Evolutionary conservation across 2,329 filamentous ascomycete species (phyloP), one percentile per base, ranked within the genome.

Genomic region (Cladophialophora psammophila): DNA sequence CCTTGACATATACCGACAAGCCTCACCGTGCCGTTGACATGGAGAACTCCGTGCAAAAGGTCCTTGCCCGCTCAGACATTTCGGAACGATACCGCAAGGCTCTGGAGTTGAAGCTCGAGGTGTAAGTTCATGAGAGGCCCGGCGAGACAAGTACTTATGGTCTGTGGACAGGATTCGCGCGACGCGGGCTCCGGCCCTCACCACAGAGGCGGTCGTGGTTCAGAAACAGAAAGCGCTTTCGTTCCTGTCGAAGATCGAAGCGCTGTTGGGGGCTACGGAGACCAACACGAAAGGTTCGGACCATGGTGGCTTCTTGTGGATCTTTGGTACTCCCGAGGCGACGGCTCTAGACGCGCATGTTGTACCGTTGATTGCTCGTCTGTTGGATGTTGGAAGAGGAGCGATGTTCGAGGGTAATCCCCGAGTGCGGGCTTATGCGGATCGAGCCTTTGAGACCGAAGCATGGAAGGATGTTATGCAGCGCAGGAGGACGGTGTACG

Each of bases 1-100:
- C 60, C 2, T 34, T 63, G 15, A 63, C 48, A 8, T 63, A 63
- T 15, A 63, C 60, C 10, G 50, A 36, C 48, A 63, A 55, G 38
- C 48, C 48, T 13, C 48, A 63, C 1, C 48, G 60, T 8, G 60
- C 52, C 13, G 12, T n/a, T 1, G 60, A 63, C 20, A 63, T 63
- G 60, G 32, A 50, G 36, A 56, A 55, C n/a, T 10, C 48, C 2
- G 38, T 63, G 15, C 32, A 55, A 10, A 42, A 31, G 18, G 15
- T 18, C 13, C 52, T 54, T 15, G 15, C 32, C 15, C 35, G 55
- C 38, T 31, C 60, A 7, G 18, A 26, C 13, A 55, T 63, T 10
- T 63, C 60, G 38, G 13, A 15, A 5, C 32, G 35, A 15, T 56
- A 38, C 12, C 60, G 60, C 13, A 42, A 26, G 20, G 60, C 60